These are phyloP conservation scores for Fusarium staphyleae DNA, from an alignment of 2,329 filamentous ascomycete genomes.

Conservation along the genomic window DNA sequence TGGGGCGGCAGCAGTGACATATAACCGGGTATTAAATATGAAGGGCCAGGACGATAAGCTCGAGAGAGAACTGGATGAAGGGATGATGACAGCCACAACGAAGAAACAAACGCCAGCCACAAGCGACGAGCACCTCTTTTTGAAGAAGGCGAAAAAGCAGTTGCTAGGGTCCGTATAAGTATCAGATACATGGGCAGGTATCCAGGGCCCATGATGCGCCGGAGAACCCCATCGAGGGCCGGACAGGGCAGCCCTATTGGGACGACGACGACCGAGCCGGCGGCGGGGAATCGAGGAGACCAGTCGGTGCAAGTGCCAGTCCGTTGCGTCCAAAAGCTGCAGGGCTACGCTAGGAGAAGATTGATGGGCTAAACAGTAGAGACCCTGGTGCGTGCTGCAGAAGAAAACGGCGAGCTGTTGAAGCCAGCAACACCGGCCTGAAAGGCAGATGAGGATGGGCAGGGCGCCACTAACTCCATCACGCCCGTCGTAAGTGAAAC, in stretches of 20 bases:
- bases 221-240: conserved; percentile 28
- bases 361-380: conserved; percentile 18
- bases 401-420: conserved; percentile 21
- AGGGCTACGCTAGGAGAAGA: conserved; percentile 35
- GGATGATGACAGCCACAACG: conserved; percentile 24
- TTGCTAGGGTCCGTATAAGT: conserved; percentile 34
- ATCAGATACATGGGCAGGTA: conserved; percentile 35
- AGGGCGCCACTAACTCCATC: conserved; percentile 30
- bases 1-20: conserved; percentile 30
- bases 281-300: conserved; percentile 18
- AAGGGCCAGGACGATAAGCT: conserved; percentile 27
- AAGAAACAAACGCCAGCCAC: conserved; percentile 31
- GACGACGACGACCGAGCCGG: conserved; percentile 24
- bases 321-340: conserved; percentile 21
- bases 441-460: conserved; percentile 14
- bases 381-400: conserved; percentile 28
- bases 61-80: conserved; percentile 4
- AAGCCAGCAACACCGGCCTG: conserved; percentile 9
- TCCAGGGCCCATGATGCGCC: conserved; percentile 17
- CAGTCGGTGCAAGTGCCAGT: conserved; percentile 26
- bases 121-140: conserved; percentile 19
- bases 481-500: conserved; percentile 17
- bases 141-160: conserved; percentile 29
- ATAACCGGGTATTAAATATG: conserved; percentile 29
- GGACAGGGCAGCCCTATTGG: conserved; percentile 37